A percentile compares a stretch with the other conserved stretches of the same genome.
Evolutionary conservation across 306 rosid genomes (phyloP).

Genomic region (Crotalaria pallida): DNA sequence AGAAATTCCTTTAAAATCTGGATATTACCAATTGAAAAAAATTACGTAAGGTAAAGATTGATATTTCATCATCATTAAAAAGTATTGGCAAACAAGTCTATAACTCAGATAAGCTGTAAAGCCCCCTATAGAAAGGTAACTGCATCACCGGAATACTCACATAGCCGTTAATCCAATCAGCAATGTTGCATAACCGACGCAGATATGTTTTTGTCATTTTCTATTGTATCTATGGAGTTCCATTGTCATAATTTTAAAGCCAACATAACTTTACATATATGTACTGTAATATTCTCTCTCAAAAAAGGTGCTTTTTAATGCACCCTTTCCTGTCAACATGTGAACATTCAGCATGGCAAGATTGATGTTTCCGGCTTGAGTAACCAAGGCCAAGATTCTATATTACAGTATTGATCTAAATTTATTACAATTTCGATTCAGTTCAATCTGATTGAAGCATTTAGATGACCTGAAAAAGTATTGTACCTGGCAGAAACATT

Average conservation of each 20-base stretch:
- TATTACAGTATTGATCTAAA: not conserved
- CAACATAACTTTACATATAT: not conserved
- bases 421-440: not conserved
- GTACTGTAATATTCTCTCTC: not conserved
- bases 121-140: not conserved
- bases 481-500: conserved; percentile 72
- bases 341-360: not conserved
- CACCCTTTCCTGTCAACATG: not conserved
- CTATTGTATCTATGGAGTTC: not conserved
- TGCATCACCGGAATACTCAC: not conserved
- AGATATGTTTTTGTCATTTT: not conserved
- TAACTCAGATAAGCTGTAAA: not conserved
- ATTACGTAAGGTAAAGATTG: not conserved
- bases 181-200: not conserved
- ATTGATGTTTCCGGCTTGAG: conserved; percentile 8
- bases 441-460: not conserved
- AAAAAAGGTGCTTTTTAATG: not conserved
- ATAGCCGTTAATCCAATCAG: not conserved
- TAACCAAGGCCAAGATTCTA: conserved; percentile 1
- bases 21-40: conserved; percentile 11
- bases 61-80: not conserved
- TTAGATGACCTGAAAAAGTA: not conserved
- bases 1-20: conserved; percentile 77
- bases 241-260: not conserved
- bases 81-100: not conserved